These are phyloP conservation scores for Beauveria sp. DNA, from an alignment of 2,329 filamentous ascomycete genomes.

Conservation along the genomic window DNA sequence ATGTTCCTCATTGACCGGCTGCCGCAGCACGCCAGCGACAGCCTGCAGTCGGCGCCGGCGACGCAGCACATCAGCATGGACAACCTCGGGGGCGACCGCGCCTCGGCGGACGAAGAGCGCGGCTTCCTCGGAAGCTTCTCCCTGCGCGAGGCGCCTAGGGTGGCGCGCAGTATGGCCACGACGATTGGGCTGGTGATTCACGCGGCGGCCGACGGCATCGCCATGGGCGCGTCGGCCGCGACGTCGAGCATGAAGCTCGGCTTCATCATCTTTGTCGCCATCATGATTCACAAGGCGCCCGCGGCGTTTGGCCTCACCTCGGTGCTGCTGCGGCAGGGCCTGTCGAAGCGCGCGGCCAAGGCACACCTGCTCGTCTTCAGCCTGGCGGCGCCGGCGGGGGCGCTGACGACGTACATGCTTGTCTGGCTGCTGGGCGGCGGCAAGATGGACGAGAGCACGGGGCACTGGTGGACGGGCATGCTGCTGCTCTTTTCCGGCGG, in stretches of 20 bases:
- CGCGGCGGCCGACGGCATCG: conserved; percentile 89
- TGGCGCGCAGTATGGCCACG: conserved; percentile 63
- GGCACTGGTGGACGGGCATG: conserved; percentile 87
- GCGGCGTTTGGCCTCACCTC: conserved; percentile 93
- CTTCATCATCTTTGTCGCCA: conserved; percentile 88
- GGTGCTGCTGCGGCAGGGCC: conserved; percentile 79
- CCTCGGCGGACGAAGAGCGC: conserved; percentile 48
- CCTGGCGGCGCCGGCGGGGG: conserved; percentile 79
- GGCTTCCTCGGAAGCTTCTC: conserved; percentile 46
- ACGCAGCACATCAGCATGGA: conserved; percentile 85
- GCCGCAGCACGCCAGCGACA: conserved; percentile 62
- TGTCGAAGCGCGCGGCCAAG: conserved; percentile 77
- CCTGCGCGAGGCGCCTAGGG: conserved; percentile 48
- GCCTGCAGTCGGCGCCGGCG: conserved; percentile 55
- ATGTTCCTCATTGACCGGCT: conserved; percentile 95
- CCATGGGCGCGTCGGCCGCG: conserved; percentile 82
- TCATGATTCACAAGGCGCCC: conserved; percentile 96
- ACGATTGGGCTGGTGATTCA: conserved; percentile 95
- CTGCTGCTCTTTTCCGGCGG: conserved; percentile 90
- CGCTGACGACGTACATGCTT: conserved; percentile 72
- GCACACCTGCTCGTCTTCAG: conserved; percentile 88
- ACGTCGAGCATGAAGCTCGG: conserved; percentile 67
- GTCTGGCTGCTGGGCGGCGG: conserved; percentile 65
- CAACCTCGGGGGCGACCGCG: conserved; percentile 53
- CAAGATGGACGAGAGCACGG: conserved; percentile 48